phyloP scores from a whole-genome alignment of 1,284 basidiomycete genomes.

The Trichosporon inkin region DNA sequence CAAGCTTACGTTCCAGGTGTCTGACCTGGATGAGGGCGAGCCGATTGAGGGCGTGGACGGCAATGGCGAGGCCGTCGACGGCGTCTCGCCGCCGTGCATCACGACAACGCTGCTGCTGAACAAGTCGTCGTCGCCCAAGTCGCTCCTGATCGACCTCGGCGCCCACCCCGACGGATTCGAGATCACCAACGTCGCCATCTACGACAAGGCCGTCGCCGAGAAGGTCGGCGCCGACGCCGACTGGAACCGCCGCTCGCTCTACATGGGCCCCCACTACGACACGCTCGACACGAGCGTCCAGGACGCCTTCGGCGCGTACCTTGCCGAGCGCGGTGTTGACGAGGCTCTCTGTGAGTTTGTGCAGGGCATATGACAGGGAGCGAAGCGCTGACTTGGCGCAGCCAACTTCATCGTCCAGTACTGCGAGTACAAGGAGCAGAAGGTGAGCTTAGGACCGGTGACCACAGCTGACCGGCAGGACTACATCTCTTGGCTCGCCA shows the following conservation, averaged over 20 bases:
- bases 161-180: slow-evolving; percentile 79
- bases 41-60: slow-evolving; percentile 21
- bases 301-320: slow-evolving; percentile 75
- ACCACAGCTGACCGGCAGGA: slow-evolving; percentile 59
- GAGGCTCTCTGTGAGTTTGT: slow-evolving; percentile 61
- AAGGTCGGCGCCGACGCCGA: slow-evolving; percentile 83
- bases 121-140: slow-evolving; percentile 60
- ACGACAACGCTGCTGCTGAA: slow-evolving; percentile 64
- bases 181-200: slow-evolving; percentile 79
- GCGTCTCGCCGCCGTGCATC: slow-evolving; percentile 62
- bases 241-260: slow-evolving; percentile 84
- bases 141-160: slow-evolving; percentile 73
- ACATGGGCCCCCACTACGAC: slow-evolving; percentile 89
- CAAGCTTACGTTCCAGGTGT: slow-evolving; percentile 50
- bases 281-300: slow-evolving; percentile 83
- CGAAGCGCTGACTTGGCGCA: slow-evolving; percentile 12
- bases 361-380: not conserved
- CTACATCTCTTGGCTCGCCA: slow-evolving; percentile 83
- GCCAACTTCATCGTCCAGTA: slow-evolving; percentile 76
- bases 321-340: slow-evolving; percentile 82
- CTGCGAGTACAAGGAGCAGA: slow-evolving; percentile 84
- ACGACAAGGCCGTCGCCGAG: slow-evolving; percentile 73
- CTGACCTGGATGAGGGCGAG: slow-evolving; percentile 42
- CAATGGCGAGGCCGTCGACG: slow-evolving; percentile 31
- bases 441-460: slow-evolving; percentile 54